phyloP scores from a whole-genome alignment of 2,329 filamentous ascomycete species.

The Lasiodiplodia citricola region DNA sequence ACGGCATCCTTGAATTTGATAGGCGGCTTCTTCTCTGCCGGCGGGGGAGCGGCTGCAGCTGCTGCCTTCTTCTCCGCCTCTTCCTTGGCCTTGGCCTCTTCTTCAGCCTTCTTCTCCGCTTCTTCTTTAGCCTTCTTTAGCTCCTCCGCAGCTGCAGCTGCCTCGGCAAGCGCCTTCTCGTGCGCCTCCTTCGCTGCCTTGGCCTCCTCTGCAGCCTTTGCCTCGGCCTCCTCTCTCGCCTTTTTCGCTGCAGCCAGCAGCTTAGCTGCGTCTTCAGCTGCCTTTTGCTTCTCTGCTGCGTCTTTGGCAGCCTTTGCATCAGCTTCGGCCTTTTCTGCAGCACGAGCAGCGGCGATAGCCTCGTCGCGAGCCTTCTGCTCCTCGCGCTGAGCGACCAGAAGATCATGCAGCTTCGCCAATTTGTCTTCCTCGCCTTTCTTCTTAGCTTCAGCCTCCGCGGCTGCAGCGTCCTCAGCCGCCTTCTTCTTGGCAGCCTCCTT shows the following conservation, averaged over 20 bases:
- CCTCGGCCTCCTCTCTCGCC: constrained; percentile 40
- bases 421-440: constrained; percentile 43
- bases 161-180: constrained; percentile 43
- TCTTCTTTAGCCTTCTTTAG: constrained; percentile 60
- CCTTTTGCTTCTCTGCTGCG: constrained; percentile 53
- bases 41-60: constrained; percentile 45
- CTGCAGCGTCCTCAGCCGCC: constrained; percentile 39
- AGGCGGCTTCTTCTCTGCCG: constrained; percentile 69
- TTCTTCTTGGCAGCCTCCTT: constrained; percentile 44
- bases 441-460: constrained; percentile 37
- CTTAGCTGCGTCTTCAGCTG: constrained; percentile 41
- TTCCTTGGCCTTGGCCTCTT: constrained; percentile 47
- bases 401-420: constrained; percentile 41
- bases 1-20: constrained; percentile 93
- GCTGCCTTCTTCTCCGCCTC: constrained; percentile 54
- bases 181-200: constrained; percentile 36
- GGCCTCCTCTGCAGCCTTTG: constrained; percentile 38
- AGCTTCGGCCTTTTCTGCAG: constrained; percentile 40
- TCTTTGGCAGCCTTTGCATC: constrained; percentile 58
- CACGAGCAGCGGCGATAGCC: constrained; percentile 35
- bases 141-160: constrained; percentile 56
- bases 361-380: constrained; percentile 45
- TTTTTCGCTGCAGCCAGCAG: constrained; percentile 39
- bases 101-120: constrained; percentile 54
- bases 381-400: constrained; percentile 50